Evolutionary conservation across 2,329 filamentous ascomycete species (phyloP), one percentile per base, ranked within the genome.

Genomic region (Alternaria solani): DNA sequence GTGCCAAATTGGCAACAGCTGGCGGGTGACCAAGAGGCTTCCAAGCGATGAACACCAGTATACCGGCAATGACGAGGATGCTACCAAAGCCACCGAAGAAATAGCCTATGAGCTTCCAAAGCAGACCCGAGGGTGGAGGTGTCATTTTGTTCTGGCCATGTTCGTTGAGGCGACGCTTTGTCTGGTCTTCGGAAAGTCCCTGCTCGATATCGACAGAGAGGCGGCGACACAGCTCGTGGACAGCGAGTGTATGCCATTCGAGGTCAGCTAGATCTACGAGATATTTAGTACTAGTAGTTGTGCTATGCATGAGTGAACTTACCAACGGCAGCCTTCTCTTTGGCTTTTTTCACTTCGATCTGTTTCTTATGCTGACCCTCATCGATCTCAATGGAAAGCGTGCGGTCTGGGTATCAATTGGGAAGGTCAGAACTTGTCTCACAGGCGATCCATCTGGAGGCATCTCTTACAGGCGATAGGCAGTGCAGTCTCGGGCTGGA

Each of bases 21-120:
- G 91, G 90, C n/a, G 91, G 91, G 9, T 90, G 72, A 5, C 91
- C 91, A 0, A 94, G 85, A 0, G 91, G 91, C 64, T 87, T 89
- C 90, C 91, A 94, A 3, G 90, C 87, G 59, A 94, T 80, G 70
- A 93, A 92, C 51, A 94, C 91, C 3, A 94, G 83, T 36, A 93
- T 85, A 20, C 86, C 83, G 18, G 89, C 91, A 2, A 88, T 72
- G 7, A 93, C 83, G 4, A 94, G 83, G 51, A 94, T 87, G 1
- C 87, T 83, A 2, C 91, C 91, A 66, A 94, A 94, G 1, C 91
- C 91, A 65, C 89, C 89, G 79, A 93, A 93, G 68, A 93, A 88
- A 77, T 94, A 94, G 18, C 86, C 86, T 34, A 89, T 78, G 5
- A 88, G 83, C 61, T 86, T 87, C 43, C 81, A 81, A 44, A 88